Evolutionary conservation across 352 stramenopile species (phyloP).

Genomic region (Phytopythium boreale): DNA sequence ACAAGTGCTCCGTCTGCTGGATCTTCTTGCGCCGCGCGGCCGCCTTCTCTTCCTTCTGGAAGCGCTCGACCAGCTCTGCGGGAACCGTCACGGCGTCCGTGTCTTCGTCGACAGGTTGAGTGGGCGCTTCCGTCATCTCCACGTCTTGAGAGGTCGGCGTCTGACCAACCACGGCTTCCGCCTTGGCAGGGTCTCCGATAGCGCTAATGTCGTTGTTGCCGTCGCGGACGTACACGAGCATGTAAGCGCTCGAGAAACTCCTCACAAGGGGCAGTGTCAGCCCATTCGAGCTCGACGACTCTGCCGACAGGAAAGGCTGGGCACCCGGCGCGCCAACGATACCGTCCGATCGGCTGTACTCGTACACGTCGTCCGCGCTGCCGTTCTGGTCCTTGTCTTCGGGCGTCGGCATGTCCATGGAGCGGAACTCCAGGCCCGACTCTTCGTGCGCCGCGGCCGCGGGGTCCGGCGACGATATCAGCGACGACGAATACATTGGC

Average conservation of each 20-base stretch:
- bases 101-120: constrained; percentile 2
- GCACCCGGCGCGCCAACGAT: constrained; percentile 5
- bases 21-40: constrained; percentile 66
- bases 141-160: constrained; percentile 15
- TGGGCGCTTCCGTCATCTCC: constrained; percentile 6
- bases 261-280: constrained; percentile 52
- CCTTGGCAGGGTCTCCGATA: constrained; percentile 21
- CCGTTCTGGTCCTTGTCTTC: constrained; percentile 10
- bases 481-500: constrained; percentile 46
- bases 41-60: constrained; percentile 78
- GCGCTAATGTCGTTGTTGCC: constrained; percentile 65
- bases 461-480: constrained; percentile 46
- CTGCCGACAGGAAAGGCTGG: constrained; percentile 6
- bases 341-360: constrained; percentile 33
- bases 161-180: not conserved
- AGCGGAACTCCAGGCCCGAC: constrained; percentile 39
- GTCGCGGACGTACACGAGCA: constrained; percentile 86
- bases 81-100: constrained; percentile 49
- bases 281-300: constrained; percentile 22
- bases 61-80: constrained; percentile 49
- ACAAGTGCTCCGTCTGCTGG: constrained; percentile 81
- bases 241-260: constrained; percentile 85
- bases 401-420: constrained; percentile 20
- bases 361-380: constrained; percentile 32
- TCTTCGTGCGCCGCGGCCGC: constrained; percentile 13